These are phyloP conservation scores for Allium sativum DNA, from an alignment of 106 monocot species.

Conservation along the genomic window DNA sequence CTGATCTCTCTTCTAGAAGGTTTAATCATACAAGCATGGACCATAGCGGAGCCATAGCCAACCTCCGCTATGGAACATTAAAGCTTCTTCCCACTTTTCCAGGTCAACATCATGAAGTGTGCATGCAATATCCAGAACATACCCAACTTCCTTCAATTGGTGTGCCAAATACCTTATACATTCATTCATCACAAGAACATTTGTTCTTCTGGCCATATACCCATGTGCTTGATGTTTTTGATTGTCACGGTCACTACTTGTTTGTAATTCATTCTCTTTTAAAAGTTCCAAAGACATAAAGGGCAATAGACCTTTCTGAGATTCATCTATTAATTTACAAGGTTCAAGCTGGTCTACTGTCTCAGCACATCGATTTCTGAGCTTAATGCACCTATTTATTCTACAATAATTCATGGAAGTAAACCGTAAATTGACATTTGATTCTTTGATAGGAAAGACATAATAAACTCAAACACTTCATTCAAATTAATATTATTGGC, in stretches of 20 bases:
- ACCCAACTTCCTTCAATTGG: conserved; percentile 73
- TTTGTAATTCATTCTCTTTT: conserved; percentile 32
- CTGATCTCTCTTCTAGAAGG: conserved; percentile 48
- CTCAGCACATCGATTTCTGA: conserved; percentile 54
- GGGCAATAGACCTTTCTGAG: conserved; percentile 58
- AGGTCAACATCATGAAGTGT: conserved; percentile 84
- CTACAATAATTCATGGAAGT: conserved; percentile 68
- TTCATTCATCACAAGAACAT: conserved; percentile 46
- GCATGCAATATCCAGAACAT: conserved; percentile 59
- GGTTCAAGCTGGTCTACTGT: conserved; percentile 53
- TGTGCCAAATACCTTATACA: conserved; percentile 37
- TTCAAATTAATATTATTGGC: no score
- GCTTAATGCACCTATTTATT: conserved; percentile 55
- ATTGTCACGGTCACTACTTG: conserved; percentile 6
- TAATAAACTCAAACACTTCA: conserved; percentile 78
- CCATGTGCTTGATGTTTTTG: conserved; percentile 39
- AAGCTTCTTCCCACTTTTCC: conserved; percentile 84
- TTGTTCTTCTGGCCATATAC: conserved; percentile 70
- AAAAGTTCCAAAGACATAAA: conserved; percentile 40
- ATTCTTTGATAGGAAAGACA: conserved; percentile 45
- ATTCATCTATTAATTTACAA: conserved; percentile 39
- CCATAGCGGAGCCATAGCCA: conserved; percentile 63
- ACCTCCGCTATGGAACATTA: conserved; percentile 77
- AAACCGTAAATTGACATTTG: conserved; percentile 74
- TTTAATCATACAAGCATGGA: conserved; percentile 58